These are phyloP conservation scores for Lachancea kluyveri DNA, from an alignment of 805 yeast species.

Conservation along the genomic window DNA sequence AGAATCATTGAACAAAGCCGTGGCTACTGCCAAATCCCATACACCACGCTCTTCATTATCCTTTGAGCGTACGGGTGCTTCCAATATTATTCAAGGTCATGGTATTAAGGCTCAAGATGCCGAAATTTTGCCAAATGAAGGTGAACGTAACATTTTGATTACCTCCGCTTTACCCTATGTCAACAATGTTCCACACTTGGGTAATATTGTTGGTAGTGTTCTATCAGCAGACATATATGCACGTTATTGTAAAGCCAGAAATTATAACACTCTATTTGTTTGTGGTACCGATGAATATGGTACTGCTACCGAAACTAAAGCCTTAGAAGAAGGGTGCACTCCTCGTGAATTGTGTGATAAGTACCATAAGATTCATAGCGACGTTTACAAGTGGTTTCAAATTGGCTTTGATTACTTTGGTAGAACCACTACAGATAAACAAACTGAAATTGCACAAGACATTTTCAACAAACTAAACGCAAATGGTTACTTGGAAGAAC, in stretches of 20 bases:
- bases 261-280: slow-evolving; percentile 75
- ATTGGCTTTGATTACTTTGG: slow-evolving; percentile 94
- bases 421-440: slow-evolving; percentile 86
- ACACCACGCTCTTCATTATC: slow-evolving; percentile 24
- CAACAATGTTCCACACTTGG: slow-evolving; percentile 96
- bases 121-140: slow-evolving; percentile 58
- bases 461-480: slow-evolving; percentile 71
- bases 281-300: slow-evolving; percentile 99
- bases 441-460: slow-evolving; percentile 93
- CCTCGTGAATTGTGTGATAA: slow-evolving; percentile 90
- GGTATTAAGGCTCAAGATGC: slow-evolving; percentile 21
- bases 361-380: slow-evolving; percentile 77
- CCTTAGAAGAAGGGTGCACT: slow-evolving; percentile 84
- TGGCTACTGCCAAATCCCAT: slow-evolving; percentile 39
- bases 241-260: slow-evolving; percentile 83
- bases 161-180: slow-evolving; percentile 98
- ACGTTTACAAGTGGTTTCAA: slow-evolving; percentile 95
- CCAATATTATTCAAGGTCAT: slow-evolving; percentile 23
- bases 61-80: slow-evolving; percentile 38
- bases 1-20: slow-evolving; percentile 38
- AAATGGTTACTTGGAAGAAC: slow-evolving; percentile 81
- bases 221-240: slow-evolving; percentile 91
- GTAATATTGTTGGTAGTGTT: slow-evolving; percentile 94
- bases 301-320: slow-evolving; percentile 98
- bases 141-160: slow-evolving; percentile 75